phyloP scores from a whole-genome alignment of 805 yeast species.

The Pichia insulana region DNA sequence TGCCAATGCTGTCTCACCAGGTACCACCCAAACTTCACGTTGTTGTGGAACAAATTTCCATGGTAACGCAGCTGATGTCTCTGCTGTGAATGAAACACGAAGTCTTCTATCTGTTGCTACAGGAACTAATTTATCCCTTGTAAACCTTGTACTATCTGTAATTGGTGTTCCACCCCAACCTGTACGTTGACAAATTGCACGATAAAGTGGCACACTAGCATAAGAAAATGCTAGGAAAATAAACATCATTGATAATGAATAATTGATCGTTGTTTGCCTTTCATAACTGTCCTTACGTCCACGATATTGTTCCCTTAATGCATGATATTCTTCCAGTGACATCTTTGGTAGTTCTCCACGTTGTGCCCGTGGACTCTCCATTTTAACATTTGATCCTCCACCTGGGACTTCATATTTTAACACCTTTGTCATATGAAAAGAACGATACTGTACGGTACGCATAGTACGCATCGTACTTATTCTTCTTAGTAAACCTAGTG shows the following conservation, averaged over 20 bases:
- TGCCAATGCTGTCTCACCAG: constrained; percentile 96
- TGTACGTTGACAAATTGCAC: constrained; percentile 87
- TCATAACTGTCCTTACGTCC: constrained; percentile 24
- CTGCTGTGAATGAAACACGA: constrained; percentile 81
- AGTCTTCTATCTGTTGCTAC: constrained; percentile 79
- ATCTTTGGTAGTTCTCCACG: constrained; percentile 21
- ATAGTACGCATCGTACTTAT: too few species aligned
- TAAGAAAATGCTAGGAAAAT: constrained; percentile 71
- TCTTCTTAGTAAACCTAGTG: too few species aligned
- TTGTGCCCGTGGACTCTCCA: constrained; percentile 9
- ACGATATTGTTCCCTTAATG: constrained; percentile 21
- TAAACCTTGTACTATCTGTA: constrained; percentile 71
- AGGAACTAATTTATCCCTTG: constrained; percentile 81
- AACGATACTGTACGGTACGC: neutral
- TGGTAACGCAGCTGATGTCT: constrained; percentile 81
- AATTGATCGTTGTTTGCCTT: constrained; percentile 52
- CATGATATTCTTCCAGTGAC: constrained; percentile 25
- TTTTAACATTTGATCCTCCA: constrained; percentile 4
- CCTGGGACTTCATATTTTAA: constrained; percentile 13
- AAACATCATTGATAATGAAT: constrained; percentile 59
- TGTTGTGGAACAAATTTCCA: constrained; percentile 96
- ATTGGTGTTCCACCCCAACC: constrained; percentile 96
- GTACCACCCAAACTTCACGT: constrained; percentile 82
- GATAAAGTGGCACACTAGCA: constrained; percentile 86
- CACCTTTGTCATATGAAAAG: constrained; percentile 1